phyloP scores from a whole-genome alignment of 2,329 filamentous ascomycete genomes.

The Ceratocystis diversiconidia region DNA sequence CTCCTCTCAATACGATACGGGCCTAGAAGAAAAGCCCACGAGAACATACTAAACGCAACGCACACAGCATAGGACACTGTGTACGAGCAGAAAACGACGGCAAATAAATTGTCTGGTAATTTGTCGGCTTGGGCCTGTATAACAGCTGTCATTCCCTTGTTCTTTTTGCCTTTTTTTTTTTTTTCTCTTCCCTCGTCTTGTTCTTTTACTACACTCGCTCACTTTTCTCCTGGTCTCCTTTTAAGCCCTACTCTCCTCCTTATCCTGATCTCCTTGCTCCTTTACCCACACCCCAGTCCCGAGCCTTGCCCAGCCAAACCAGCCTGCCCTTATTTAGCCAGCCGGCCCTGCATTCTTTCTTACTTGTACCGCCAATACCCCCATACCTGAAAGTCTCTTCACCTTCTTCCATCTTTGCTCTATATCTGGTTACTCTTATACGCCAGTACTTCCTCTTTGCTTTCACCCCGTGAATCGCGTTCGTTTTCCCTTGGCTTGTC shows the following conservation, averaged over 20 bases:
- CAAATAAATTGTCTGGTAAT: too few species aligned
- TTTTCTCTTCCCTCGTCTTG: not conserved
- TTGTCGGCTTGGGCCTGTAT: too few species aligned
- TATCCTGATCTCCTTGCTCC: too few species aligned
- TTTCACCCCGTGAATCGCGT: slow-evolving; percentile 26
- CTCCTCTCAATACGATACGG: too few species aligned
- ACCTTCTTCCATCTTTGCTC: not conserved
- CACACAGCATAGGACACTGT: too few species aligned
- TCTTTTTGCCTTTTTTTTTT: not conserved
- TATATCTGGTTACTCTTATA: not conserved
- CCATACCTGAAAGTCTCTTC: not conserved
- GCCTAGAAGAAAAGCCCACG: too few species aligned
- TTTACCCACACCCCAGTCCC: too few species aligned
- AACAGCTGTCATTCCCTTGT: not conserved
- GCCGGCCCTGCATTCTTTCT: not conserved
- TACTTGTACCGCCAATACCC: not conserved
- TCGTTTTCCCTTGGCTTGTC: slow-evolving; percentile 22
- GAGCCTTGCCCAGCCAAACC: not conserved
- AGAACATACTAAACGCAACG: too few species aligned
- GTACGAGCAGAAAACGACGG: too few species aligned
- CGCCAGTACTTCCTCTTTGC: not conserved
- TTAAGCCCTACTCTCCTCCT: too few species aligned
- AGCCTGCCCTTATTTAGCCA: slow-evolving; percentile 5
- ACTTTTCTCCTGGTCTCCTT: too few species aligned
- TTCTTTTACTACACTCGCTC: too few species aligned